Percentiles rank a stretch among this genome's conserved stretches.
Evolutionary conservation across 148 eudicot genomes (phyloP).

Genomic region (Rhododendron henanense): DNA sequence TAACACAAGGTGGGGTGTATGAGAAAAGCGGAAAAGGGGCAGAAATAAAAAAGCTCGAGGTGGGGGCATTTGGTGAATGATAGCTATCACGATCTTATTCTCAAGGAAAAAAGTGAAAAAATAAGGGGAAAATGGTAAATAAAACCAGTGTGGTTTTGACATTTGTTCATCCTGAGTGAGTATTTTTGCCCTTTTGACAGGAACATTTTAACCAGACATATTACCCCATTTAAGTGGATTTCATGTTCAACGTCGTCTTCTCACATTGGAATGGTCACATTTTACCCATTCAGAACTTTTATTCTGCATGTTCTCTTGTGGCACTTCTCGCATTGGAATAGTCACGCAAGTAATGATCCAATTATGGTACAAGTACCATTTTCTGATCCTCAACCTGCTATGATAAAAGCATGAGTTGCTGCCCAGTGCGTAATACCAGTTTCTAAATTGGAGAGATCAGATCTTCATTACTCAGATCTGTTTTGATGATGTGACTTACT

Average conservation of each 20-base stretch:
- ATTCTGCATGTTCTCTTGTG: background rate
- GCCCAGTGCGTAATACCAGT: background rate
- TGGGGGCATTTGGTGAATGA: background rate
- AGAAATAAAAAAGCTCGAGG: background rate
- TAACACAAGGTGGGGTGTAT: background rate
- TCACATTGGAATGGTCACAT: too few species aligned
- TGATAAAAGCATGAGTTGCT: background rate
- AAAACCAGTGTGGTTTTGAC: background rate
- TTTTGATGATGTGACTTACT: background rate
- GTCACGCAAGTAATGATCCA: background rate
- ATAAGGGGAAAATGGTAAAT: background rate
- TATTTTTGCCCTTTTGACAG: background rate
- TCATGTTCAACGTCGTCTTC: too few species aligned
- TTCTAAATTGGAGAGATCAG: background rate
- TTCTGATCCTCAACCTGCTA: background rate
- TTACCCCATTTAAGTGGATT: background rate
- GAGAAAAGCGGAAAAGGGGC: background rate
- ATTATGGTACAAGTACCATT: background rate
- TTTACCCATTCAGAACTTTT: too few species aligned
- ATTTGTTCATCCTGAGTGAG: background rate
- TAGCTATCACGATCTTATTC: background rate
- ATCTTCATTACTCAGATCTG: background rate
- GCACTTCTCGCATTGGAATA: background rate
- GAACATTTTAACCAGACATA: background rate
- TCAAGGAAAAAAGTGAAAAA: background rate